Percentiles rank a stretch among this genome's conserved stretches.
phyloP scores from a whole-genome alignment of 768 basidiomycete species.

The Hypsizygus marmoreus region DNA sequence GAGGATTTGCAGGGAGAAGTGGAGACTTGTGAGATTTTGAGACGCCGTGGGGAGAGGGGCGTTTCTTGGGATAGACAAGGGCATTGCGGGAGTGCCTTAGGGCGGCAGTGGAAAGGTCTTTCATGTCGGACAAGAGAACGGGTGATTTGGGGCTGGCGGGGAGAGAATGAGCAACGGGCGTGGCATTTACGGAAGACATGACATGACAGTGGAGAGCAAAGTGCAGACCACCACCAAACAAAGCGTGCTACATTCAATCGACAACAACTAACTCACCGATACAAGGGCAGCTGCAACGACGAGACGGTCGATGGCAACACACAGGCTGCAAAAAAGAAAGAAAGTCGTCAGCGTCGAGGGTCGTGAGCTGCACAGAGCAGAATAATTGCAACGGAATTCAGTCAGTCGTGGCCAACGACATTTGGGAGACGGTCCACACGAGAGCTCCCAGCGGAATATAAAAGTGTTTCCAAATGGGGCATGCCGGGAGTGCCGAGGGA shows the following conservation, averaged over 20 bases:
- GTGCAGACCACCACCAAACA: neutral
- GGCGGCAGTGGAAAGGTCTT: constrained; percentile 66
- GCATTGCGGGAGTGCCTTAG: constrained; percentile 64
- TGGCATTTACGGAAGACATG: constrained; percentile 25
- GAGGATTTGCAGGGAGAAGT: constrained; percentile 49
- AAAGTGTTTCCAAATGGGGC: too few relatives aligned
- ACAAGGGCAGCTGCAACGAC: constrained; percentile 33
- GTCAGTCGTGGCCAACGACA: neutral
- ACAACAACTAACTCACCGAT: constrained; percentile 33
- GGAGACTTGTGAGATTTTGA: constrained; percentile 66
- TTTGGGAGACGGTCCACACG: neutral
- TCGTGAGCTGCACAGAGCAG: constrained; percentile 40
- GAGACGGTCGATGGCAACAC: constrained; percentile 23
- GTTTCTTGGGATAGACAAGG: constrained; percentile 79
- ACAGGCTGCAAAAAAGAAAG: constrained; percentile 25
- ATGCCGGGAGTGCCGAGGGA: too few relatives aligned
- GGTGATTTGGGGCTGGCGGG: constrained; percentile 44
- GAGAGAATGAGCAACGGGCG: constrained; percentile 22
- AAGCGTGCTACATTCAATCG: constrained; percentile 1
- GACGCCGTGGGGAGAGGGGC: constrained; percentile 80
- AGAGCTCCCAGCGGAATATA: too few relatives aligned
- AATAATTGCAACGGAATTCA: constrained; percentile 6
- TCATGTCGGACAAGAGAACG: constrained; percentile 63
- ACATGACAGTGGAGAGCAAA: neutral
- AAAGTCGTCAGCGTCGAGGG: constrained; percentile 46